phyloP scores from a whole-genome alignment of 768 basidiomycete genomes.

The Ramaria sp. region DNA sequence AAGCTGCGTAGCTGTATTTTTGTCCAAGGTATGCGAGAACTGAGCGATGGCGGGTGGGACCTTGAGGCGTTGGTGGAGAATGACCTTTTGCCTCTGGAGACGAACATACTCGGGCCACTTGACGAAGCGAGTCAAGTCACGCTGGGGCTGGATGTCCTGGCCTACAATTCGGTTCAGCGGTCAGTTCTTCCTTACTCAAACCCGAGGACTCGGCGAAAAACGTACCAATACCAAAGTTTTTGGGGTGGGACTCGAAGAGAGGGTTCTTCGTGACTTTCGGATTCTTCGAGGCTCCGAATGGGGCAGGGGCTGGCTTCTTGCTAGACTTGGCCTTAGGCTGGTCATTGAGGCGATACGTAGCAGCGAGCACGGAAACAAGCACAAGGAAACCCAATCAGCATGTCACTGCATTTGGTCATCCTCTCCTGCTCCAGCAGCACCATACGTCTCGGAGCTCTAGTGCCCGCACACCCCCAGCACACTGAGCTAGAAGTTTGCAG shows the following conservation, averaged over 20 bases:
- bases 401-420: not conserved
- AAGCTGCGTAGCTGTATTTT: slow-evolving; percentile 96
- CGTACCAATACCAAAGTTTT: slow-evolving; percentile 93
- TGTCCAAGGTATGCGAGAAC: slow-evolving; percentile 96
- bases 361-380: slow-evolving; percentile 15
- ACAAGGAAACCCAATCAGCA: slow-evolving; percentile 15
- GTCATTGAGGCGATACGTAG: slow-evolving; percentile 78
- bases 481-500: slow-evolving; percentile 14
- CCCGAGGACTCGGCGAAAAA: slow-evolving; percentile 2
- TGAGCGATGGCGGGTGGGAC: slow-evolving; percentile 97
- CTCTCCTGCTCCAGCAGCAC: slow-evolving; percentile 19
- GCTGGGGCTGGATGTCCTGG: slow-evolving; percentile 83
- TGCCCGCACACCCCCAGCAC: slow-evolving; percentile 21
- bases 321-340: slow-evolving; percentile 68
- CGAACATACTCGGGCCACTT: slow-evolving; percentile 99
- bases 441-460: slow-evolving; percentile 43
- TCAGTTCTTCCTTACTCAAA: not conserved
- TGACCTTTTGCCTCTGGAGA: slow-evolving; percentile 96
- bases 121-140: slow-evolving; percentile 93
- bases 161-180: slow-evolving; percentile 36
- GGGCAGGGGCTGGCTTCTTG: slow-evolving; percentile 81
- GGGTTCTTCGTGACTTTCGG: slow-evolving; percentile 85
- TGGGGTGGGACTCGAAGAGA: slow-evolving; percentile 81
- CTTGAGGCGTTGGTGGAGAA: slow-evolving; percentile 95
- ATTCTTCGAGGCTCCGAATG: slow-evolving; percentile 67